Evolutionary conservation across 805 yeast species (phyloP), one percentile per base, ranked within the genome.

Genomic region (Sugiyamaella marilandica): DNA sequence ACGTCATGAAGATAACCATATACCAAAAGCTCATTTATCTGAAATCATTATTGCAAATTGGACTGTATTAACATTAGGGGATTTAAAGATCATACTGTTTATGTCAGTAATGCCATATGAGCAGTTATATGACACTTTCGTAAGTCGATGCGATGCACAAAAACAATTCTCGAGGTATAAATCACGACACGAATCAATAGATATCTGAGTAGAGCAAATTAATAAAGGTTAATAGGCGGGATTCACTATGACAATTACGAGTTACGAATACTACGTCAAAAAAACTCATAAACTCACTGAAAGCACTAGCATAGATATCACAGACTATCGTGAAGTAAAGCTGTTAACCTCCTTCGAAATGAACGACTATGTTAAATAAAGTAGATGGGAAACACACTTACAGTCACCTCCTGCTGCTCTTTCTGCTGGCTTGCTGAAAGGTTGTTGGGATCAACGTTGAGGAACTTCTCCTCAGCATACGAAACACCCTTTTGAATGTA

Each of bases 1-100:
- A 45, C 79, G 70, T 60, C 69, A 74, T 81, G 95, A 86, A 86
- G 94, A 87, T 78, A 85, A 78, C 79, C 74, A 47, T 29, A 43
- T 57, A 56, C 60, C 65, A 56, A 62, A 55, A 55, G 47, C 57
- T 52, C 37, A 13, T 14, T 26, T 49, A 45, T 48, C 52, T 43
- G 50, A 53, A 31, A 49, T 45, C 24, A 7, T 16, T n/a, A 5
- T 24, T 24, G 29, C 29, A 24, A 7, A 24, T 24, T 24, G 29
- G 29, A 24, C 29, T 24, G 3, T 24, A 24, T 24, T 24, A 24
- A 24, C 29, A 24, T 3, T 24, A 24, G 29, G 7, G 3, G 3
- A 24, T 24, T 24, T 24, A 24, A 7, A 24, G 7, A 24, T 24
- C 29, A 24, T 3, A 24, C 7, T 24, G 29, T 24, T 24, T 24